These are phyloP conservation scores for Medicago ruthenica DNA, from an alignment of 306 rosid genomes.

Conservation along the genomic window DNA sequence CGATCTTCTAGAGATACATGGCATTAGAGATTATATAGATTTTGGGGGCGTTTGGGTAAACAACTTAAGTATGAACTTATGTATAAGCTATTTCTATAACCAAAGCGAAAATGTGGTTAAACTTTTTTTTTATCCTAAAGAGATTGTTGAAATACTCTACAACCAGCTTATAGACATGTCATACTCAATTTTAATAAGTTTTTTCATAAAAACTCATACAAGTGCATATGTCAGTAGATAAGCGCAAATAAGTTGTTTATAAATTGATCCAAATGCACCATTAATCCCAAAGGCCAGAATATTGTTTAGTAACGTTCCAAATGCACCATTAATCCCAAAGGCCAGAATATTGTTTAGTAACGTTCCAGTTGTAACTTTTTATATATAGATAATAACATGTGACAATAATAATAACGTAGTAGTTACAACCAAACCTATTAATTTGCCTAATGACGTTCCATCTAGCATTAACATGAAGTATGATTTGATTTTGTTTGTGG, in stretches of 20 bases:
- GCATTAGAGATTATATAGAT: neutral
- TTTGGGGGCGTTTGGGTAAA: no score
- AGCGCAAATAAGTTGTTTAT: neutral
- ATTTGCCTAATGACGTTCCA: neutral
- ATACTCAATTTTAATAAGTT: neutral
- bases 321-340: neutral
- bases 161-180: neutral
- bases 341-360: no score
- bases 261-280: neutral
- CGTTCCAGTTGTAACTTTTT: neutral
- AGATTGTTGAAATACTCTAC: neutral
- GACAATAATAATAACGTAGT: neutral
- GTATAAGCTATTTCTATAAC: neutral
- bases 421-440: neutral
- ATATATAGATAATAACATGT: neutral
- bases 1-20: neutral
- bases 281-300: neutral
- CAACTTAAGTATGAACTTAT: neutral
- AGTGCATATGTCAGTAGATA: neutral
- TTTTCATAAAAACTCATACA: neutral
- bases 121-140: neutral
- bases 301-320: no score
- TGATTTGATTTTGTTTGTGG: neutral
- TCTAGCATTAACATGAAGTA: neutral
- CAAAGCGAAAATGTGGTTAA: neutral